Evolutionary conservation across 164 flowering plant species (phyloP).

Genomic region (Liquidambar formosana): DNA sequence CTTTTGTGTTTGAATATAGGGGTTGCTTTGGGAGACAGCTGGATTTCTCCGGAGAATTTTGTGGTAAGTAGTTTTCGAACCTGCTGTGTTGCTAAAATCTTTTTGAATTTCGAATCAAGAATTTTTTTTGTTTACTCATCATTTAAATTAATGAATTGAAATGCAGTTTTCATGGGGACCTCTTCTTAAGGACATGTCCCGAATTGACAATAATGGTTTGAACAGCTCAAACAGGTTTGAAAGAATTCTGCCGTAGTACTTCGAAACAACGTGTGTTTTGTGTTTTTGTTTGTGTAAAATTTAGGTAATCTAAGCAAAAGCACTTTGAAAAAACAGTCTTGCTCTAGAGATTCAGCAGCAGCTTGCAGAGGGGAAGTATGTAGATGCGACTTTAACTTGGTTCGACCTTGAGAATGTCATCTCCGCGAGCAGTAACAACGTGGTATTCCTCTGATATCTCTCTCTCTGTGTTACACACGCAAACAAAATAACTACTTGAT

Average conservation of each 20-base stretch:
- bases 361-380: conserved; percentile 6
- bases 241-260: too few relatives aligned
- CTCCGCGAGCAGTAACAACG: conserved; percentile 7
- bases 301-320: neutral
- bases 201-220: conserved; percentile 12
- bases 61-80: too few relatives aligned
- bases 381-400: conserved; percentile 14
- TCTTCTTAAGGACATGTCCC: conserved; percentile 24
- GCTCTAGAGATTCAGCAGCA: conserved; percentile 23
- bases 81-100: too few relatives aligned
- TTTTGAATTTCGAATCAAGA: too few relatives aligned
- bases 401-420: conserved; percentile 10
- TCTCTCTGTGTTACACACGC: neutral
- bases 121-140: too few relatives aligned
- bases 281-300: too few relatives aligned
- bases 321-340: conserved; percentile 6
- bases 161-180: conserved; percentile 30
- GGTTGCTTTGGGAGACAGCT: too few relatives aligned
- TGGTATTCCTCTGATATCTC: conserved; percentile 13
- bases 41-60: too few relatives aligned
- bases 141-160: too few relatives aligned
- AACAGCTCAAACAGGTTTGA: conserved; percentile 19
- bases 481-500: neutral
- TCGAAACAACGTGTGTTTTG: too few relatives aligned
- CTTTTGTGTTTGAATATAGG: too few relatives aligned